phyloP scores from a whole-genome alignment of 768 basidiomycete genomes.

The Leucogyrophana mollusca region DNA sequence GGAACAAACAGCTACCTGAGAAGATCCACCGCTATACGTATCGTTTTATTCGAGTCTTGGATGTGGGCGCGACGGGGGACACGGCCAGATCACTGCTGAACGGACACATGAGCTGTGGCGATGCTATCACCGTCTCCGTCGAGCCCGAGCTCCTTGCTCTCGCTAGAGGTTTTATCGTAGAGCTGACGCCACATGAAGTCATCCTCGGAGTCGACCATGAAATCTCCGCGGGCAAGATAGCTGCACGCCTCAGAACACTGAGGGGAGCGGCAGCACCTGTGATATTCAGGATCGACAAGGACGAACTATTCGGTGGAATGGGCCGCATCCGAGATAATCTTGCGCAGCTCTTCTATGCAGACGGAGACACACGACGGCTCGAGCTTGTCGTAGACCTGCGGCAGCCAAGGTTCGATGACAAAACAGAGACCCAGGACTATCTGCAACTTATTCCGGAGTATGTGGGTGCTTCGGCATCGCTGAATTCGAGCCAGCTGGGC shows the following conservation, averaged over 20 bases:
- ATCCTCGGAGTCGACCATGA: slow-evolving; percentile 83
- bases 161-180: slow-evolving; percentile 78
- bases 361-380: slow-evolving; percentile 66
- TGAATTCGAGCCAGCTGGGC: slow-evolving; percentile 71
- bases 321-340: slow-evolving; percentile 88
- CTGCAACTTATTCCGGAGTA: slow-evolving; percentile 27
- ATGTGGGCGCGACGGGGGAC: slow-evolving; percentile 6
- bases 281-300: slow-evolving; percentile 88
- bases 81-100: slow-evolving; percentile 52
- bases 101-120: slow-evolving; percentile 76
- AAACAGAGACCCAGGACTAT: slow-evolving; percentile 11
- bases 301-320: slow-evolving; percentile 87
- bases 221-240: slow-evolving; percentile 51
- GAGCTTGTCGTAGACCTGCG: slow-evolving; percentile 81
- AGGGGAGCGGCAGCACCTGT: slow-evolving; percentile 9
- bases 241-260: slow-evolving; percentile 33
- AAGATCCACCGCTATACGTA: slow-evolving; percentile 83
- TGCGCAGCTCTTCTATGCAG: slow-evolving; percentile 80
- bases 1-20: slow-evolving; percentile 26
- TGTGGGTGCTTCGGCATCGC: slow-evolving; percentile 29
- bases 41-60: slow-evolving; percentile 50
- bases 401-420: slow-evolving; percentile 58
- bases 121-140: slow-evolving; percentile 84
- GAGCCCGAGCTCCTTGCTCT: slow-evolving; percentile 86
- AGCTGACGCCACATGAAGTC: slow-evolving; percentile 61